Conservation (phyloP, 768 basidiomycete species). For the Pisolithus orientalis region DNA sequence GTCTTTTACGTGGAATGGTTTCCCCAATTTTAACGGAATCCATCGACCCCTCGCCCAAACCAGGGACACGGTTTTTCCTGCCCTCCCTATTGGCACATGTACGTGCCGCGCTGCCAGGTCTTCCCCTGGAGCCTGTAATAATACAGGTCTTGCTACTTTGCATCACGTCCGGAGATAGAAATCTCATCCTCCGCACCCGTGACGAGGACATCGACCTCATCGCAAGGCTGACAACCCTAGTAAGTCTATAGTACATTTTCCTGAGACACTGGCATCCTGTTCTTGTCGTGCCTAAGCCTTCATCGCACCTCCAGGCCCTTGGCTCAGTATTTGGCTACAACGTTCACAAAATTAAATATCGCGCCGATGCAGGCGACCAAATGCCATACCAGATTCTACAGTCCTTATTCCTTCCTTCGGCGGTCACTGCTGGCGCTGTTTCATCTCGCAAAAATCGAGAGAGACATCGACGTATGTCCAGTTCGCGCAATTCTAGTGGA, state of each 20-base stretch:
- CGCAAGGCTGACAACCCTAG: slow-evolving; percentile 51
- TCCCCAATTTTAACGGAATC: slow-evolving; percentile 7
- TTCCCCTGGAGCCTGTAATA: slow-evolving; percentile 58
- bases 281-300: slow-evolving; percentile 3
- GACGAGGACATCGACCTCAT: slow-evolving; percentile 62
- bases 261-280: not conserved
- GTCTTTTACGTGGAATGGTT: slow-evolving; percentile 7
- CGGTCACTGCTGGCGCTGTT: slow-evolving; percentile 12
- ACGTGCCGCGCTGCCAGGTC: slow-evolving; percentile 35
- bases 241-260: slow-evolving; percentile 21
- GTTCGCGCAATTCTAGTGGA: slow-evolving; percentile 13
- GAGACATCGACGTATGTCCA: slow-evolving; percentile 15
- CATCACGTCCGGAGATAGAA: slow-evolving; percentile 53
- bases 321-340: slow-evolving; percentile 52
- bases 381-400: slow-evolving; percentile 27
- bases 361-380: slow-evolving; percentile 13
- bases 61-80: slow-evolving; percentile 44
- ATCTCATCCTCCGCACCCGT: slow-evolving; percentile 57
- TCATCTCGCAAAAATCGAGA: slow-evolving; percentile 10
- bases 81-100: slow-evolving; percentile 43
- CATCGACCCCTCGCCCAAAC: slow-evolving; percentile 27
- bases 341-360: slow-evolving; percentile 52
- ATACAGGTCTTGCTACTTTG: slow-evolving; percentile 63
- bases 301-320: slow-evolving; percentile 42
- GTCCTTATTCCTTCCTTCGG: slow-evolving; percentile 31